Base-by-base conservation (phyloP, 2,329 filamentous ascomycete genomes). In the Botrytis cinerea region DNA sequence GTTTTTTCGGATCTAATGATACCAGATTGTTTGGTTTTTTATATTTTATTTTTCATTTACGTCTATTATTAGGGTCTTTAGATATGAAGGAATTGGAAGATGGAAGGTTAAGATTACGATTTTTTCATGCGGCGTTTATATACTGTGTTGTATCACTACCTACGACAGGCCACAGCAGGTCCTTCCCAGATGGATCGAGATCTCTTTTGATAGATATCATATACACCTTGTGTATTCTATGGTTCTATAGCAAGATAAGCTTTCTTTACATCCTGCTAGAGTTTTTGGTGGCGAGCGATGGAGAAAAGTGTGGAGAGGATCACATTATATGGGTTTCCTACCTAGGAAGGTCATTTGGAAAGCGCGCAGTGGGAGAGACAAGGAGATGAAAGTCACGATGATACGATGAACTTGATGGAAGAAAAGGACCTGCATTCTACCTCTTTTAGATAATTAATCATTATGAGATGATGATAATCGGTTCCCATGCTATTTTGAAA, bases 1-100 rank as follows among this genome's bases (percentile, higher is more conserved):
- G 48, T 68, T 69, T 9, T n/a, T 69, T 45, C n/a, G 38, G 40
- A 22, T 57, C n/a, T 57, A 69, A 43, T 69, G 35, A 69, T 45
- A 69, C 48, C 48, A 43, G 10, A 25, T 57, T 69, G 9, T 57
- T 69, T 32, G 10, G 35, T 16, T 43, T 68, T 57, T 25, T 18
- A 43, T 20, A 14, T 57, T 43, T 43, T 43, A 32, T 18, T 43
- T 57, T 57, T 59, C 6, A 43, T 66, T 43, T 40, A 7, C 57
- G 4, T 54, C 9, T 57, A 57, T 69, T 57, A 28, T 16, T 14
- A 38, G 66, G 48, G n/a, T 57, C 35, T 57, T 28, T 25, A 48
- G n/a, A 32, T 25, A 28, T 12, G 38, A 16, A 57, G 22, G 18
- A 45, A 69, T 28, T 43, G 18, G 66, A 12, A 14, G 8, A 10